A percentile compares a stretch with the other conserved stretches of the same genome.
phyloP scores from a whole-genome alignment of 768 basidiomycete species.

The Dentipellis sp. region DNA sequence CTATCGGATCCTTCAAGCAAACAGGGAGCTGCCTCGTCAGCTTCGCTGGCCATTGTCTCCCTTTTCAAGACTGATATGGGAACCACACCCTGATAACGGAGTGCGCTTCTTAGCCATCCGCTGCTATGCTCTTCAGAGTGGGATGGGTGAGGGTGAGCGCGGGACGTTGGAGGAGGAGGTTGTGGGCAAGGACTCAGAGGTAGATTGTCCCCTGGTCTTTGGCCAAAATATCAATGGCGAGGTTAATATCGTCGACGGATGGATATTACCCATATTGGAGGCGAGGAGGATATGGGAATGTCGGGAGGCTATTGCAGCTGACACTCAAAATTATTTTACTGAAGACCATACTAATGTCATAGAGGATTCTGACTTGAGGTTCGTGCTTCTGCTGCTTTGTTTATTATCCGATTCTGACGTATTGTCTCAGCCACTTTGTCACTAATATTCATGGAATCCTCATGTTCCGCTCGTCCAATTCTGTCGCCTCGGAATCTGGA shows the following conservation, averaged over 20 bases:
- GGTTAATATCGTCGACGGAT: conserved; percentile 52
- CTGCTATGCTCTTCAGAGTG: conserved; percentile 67
- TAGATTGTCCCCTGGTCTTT: conserved; percentile 57
- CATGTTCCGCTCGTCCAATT: conserved; percentile 38
- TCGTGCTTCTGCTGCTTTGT: conserved; percentile 10
- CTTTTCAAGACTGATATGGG: conserved; percentile 33
- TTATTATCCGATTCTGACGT: conserved; percentile 11
- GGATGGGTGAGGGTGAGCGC: conserved; percentile 73
- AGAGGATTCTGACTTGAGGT: conserved; percentile 48
- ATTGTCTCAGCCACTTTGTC: conserved; percentile 38
- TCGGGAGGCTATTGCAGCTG: conserved; percentile 35
- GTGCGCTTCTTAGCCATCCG: conserved; percentile 64
- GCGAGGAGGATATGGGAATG: conserved; percentile 43
- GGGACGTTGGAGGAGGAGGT: conserved; percentile 51
- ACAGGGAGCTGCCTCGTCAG: conserved; percentile 53
- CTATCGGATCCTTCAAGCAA: conserved; percentile 70
- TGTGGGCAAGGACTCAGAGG: conserved; percentile 48
- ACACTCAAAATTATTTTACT: conserved; percentile 37
- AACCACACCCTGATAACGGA: conserved; percentile 52
- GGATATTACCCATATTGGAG: conserved; percentile 74
- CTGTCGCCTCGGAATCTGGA: conserved; percentile 20
- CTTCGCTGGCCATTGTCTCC: conserved; percentile 49
- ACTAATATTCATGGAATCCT: conserved; percentile 60
- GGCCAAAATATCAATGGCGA: conserved; percentile 40
- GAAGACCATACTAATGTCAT: conserved; percentile 31